phyloP scores from a whole-genome alignment of 179 eudicot species.

The Drosera spatulata region DNA sequence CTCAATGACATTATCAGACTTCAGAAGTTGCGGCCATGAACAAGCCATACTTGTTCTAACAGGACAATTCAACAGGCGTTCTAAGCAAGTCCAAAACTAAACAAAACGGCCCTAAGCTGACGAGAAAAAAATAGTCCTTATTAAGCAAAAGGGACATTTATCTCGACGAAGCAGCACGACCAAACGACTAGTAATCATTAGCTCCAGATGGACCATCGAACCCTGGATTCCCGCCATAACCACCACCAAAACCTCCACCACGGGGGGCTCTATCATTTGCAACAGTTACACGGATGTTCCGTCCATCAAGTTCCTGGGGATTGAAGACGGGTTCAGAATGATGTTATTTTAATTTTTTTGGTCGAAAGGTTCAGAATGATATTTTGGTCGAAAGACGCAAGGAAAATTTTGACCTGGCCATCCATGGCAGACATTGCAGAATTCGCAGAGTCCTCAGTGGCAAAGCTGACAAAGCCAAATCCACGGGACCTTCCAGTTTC shows the following conservation, averaged over 20 bases:
- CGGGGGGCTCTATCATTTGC: conserved; percentile 36
- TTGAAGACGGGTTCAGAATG: neutral
- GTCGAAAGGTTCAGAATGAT: neutral
- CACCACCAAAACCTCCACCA: conserved; percentile 6
- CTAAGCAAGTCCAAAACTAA: too few species aligned
- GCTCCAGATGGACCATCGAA: conserved; percentile 4
- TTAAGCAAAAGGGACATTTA: too few species aligned
- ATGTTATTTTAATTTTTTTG: too few species aligned
- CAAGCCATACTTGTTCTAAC: too few species aligned
- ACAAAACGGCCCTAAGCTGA: too few species aligned
- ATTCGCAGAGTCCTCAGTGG: conserved; percentile 38
- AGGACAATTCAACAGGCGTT: too few species aligned
- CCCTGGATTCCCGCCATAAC: conserved; percentile 12
- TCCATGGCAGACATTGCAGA: conserved; percentile 70
- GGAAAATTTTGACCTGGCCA: conserved; percentile 52
- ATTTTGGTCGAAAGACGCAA: neutral
- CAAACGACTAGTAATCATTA: conserved; percentile 3
- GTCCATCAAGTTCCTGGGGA: conserved; percentile 38
- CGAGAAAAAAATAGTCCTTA: too few species aligned
- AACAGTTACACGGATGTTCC: conserved; percentile 38
- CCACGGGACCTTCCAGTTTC: conserved; percentile 79
- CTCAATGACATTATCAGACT: too few species aligned
- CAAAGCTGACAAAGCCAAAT: conserved; percentile 69
- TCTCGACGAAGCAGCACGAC: too few species aligned
- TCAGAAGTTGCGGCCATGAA: too few species aligned